Percentiles rank a stretch among this genome's conserved stretches.
Conservation (phyloP, 495 filamentous ascomycete genomes). For the Cercophora sp. region DNA sequence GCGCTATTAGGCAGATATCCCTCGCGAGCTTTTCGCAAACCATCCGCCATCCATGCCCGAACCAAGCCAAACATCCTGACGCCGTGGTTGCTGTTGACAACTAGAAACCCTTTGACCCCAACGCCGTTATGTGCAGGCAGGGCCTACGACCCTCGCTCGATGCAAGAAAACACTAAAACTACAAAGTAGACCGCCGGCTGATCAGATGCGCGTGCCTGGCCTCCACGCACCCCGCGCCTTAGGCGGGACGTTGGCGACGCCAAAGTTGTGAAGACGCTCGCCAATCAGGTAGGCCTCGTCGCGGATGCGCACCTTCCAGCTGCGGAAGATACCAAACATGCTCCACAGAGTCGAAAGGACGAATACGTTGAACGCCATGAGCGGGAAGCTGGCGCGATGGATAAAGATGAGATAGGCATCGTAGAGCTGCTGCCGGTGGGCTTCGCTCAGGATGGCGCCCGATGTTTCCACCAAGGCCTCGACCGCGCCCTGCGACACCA, state of each 20-base stretch:
- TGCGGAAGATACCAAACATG: conserved; percentile 59
- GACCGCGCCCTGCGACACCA: conserved; percentile 30
- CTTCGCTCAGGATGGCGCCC: conserved; percentile 18
- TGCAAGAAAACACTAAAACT: too few species aligned
- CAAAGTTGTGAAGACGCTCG: conserved; percentile 89
- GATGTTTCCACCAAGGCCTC: conserved; percentile 11
- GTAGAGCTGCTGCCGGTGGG: conserved; percentile 29
- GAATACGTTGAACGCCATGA: conserved; percentile 47
- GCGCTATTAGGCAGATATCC: too few species aligned
- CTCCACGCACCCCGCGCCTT: conserved; percentile 27
- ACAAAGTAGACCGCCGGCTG: too few species aligned
- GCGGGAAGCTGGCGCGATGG: conserved; percentile 72
- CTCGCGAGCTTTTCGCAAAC: too few species aligned
- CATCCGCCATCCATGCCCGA: too few species aligned
- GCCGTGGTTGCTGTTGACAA: too few species aligned
- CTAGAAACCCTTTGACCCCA: too few species aligned
- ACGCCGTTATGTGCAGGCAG: too few species aligned
- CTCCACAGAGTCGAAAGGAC: conserved; percentile 33
- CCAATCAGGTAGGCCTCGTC: conserved; percentile 97
- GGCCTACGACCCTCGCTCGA: too few species aligned
- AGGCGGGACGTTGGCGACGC: conserved; percentile 46
- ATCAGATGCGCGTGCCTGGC: conserved; percentile 25
- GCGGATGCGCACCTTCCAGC: conserved; percentile 77
- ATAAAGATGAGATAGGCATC: conserved; percentile 49
- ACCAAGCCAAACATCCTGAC: too few species aligned